These are phyloP conservation scores for Pyrrhoderma noxium DNA, from an alignment of 1,284 basidiomycete species.

Conservation along the genomic window DNA sequence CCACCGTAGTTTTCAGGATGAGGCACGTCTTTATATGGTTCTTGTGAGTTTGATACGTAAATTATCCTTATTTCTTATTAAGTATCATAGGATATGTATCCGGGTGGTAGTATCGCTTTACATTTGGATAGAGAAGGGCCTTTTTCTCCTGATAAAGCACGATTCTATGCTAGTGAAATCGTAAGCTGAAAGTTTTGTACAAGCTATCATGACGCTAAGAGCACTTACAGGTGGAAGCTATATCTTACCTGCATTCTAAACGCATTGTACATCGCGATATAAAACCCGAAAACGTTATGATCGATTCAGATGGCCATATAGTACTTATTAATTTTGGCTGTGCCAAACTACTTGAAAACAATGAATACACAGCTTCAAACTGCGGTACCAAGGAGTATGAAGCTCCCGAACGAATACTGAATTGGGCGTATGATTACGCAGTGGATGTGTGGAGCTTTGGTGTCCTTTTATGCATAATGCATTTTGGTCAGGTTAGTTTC, in stretches of 20 bases:
- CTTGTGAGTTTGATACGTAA: slow-evolving; percentile 31
- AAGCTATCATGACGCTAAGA: neutral
- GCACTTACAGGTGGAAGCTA: slow-evolving; percentile 40
- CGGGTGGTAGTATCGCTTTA: slow-evolving; percentile 52
- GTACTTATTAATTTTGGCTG: slow-evolving; percentile 61
- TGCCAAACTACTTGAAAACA: slow-evolving; percentile 30
- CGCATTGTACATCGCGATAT: slow-evolving; percentile 47
- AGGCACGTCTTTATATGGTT: slow-evolving; percentile 51
- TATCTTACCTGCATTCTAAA: slow-evolving; percentile 48
- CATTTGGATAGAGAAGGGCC: slow-evolving; percentile 52
- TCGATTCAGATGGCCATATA: slow-evolving; percentile 58
- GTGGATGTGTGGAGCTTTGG: slow-evolving; percentile 86
- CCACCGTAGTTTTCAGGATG: slow-evolving; percentile 60
- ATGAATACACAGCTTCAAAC: slow-evolving; percentile 18
- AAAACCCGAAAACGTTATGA: slow-evolving; percentile 56
- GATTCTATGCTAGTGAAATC: slow-evolving; percentile 65
- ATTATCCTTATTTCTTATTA: neutral
- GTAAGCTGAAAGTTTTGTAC: slow-evolving; percentile 27
- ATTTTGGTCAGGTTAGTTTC: slow-evolving; percentile 41
- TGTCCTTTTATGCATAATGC: slow-evolving; percentile 66
- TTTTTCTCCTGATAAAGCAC: slow-evolving; percentile 46
- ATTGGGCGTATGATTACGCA: slow-evolving; percentile 62
- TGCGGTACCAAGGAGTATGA: slow-evolving; percentile 45
- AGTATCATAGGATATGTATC: slow-evolving; percentile 39
- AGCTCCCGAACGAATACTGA: slow-evolving; percentile 66